Evolutionary conservation across 2,329 filamentous ascomycete genomes (phyloP), one percentile per base, ranked within the genome.

Genomic region (Scortechinia acanthostroma): DNA sequence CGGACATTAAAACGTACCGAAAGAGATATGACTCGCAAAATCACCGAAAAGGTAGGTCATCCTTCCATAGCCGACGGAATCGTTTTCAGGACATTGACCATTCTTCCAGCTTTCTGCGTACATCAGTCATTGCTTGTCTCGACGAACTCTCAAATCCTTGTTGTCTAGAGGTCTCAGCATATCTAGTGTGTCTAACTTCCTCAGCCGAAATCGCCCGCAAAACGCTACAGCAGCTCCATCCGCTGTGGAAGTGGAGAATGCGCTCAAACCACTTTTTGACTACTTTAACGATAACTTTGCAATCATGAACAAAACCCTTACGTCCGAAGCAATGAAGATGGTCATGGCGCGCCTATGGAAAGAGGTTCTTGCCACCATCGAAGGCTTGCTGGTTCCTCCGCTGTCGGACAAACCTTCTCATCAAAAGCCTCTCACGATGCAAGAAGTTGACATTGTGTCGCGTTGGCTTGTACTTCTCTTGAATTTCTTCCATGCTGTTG

Each of bases 281-380:
- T 88, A 88, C 57, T 88, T 88, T 57, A 83, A 88, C 55, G 84
- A 87, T 61, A 88, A 88, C 54, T 88, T 88, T 59, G 82, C 82
- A 23, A 86, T 88, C 52, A 85, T 88, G 81, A 86, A 88, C 62
- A 77, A 85, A 58, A 87, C 83, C 1, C 65, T 88, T 42, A 88
- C 84, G 2, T 76, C 80, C 46, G 74, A 80, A 50, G 81, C 83
- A 15, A 86, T 88, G 83, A 77, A 81, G 48, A 83, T 84, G 72
- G 83, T 88, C 45, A 88, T 88, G 84, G 84, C 83, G 13, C 73
- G 84, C 45, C 60, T 88, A 5, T 88, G 84, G 84, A 88, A 88
- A 59, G 84, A 88, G 60, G 82, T 86, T 1, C 65, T 88, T 4
- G 72, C 77, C 3, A 86, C 83, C 2, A 77, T 88, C 47, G 84